Percentiles rank a stretch among this genome's conserved stretches.
phyloP scores from a whole-genome alignment of 2,329 filamentous ascomycete genomes.

The Calonectria hawksworthii region DNA sequence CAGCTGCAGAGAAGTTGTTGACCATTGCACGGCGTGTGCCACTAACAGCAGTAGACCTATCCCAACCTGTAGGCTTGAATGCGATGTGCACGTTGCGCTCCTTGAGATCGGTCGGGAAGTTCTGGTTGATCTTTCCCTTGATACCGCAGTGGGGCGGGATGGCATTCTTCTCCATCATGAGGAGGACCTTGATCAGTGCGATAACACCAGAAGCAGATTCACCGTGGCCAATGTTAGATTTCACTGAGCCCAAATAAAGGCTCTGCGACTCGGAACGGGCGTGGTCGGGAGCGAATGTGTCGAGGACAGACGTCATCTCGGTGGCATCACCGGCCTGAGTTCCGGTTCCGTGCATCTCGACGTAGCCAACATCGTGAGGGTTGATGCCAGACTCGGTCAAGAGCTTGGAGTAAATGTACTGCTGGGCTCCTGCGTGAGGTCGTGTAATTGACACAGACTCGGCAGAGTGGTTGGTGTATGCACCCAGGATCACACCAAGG shows the following conservation, averaged over 20 bases:
- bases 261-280: neutral
- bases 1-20: conserved; percentile 80
- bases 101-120: conserved; percentile 53
- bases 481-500: conserved; percentile 72
- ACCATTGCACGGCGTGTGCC: conserved; percentile 64
- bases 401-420: conserved; percentile 72
- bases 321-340: conserved; percentile 88
- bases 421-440: conserved; percentile 74
- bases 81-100: conserved; percentile 64
- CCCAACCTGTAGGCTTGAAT: conserved; percentile 60
- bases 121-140: conserved; percentile 59
- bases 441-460: conserved; percentile 79
- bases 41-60: conserved; percentile 28
- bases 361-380: conserved; percentile 82
- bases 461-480: conserved; percentile 79
- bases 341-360: conserved; percentile 93
- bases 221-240: conserved; percentile 75
- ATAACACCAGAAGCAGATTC: conserved; percentile 71
- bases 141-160: conserved; percentile 68
- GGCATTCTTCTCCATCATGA: conserved; percentile 60
- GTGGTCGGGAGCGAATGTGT: conserved; percentile 61
- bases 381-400: conserved; percentile 81
- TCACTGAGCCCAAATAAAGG: conserved; percentile 73
- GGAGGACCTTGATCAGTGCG: conserved; percentile 66
- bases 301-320: conserved; percentile 86